These are phyloP conservation scores for Ganoderma leucocontextum DNA, from an alignment of 1,284 basidiomycete species.

Conservation along the genomic window DNA sequence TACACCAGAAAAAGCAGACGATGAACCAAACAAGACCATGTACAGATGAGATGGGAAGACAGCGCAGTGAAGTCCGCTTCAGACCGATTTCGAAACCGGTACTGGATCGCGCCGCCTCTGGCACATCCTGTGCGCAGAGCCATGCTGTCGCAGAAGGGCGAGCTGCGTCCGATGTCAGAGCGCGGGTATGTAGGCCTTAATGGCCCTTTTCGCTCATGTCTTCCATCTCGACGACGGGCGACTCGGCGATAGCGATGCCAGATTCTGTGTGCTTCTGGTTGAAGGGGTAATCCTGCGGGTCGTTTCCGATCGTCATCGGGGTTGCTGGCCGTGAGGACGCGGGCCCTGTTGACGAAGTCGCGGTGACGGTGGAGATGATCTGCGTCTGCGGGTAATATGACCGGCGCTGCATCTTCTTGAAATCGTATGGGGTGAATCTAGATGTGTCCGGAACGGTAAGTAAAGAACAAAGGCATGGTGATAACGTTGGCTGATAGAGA, in stretches of 20 bases:
- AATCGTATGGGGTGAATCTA: conserved; percentile 80
- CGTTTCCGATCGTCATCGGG: conserved; percentile 45
- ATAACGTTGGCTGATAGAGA: conserved; percentile 17
- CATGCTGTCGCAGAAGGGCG: background rate
- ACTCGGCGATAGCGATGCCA: conserved; percentile 33
- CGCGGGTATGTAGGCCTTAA: conserved; percentile 26
- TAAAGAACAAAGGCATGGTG: background rate
- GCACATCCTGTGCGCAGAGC: background rate
- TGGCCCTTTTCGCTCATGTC: conserved; percentile 37
- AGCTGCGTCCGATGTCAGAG: conserved; percentile 5
- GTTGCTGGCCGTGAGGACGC: conserved; percentile 56
- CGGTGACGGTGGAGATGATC: conserved; percentile 56
- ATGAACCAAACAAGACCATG: conserved; percentile 28
- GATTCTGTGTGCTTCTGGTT: conserved; percentile 41
- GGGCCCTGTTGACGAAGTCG: conserved; percentile 53
- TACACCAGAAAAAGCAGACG: conserved; percentile 26
- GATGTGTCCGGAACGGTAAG: background rate
- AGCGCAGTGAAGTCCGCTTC: conserved; percentile 15
- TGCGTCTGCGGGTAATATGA: conserved; percentile 86
- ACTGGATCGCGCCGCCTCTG: conserved; percentile 3
- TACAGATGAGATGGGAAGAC: conserved; percentile 28
- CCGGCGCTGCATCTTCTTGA: conserved; percentile 83
- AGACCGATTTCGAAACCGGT: conserved; percentile 6
- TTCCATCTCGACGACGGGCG: conserved; percentile 34
- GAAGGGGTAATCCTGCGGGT: conserved; percentile 37